Percentiles rank a stretch among this genome's conserved stretches.
These are phyloP conservation scores for Inosperma sp. DNA, from an alignment of 768 basidiomycete genomes.

Conservation along the genomic window DNA sequence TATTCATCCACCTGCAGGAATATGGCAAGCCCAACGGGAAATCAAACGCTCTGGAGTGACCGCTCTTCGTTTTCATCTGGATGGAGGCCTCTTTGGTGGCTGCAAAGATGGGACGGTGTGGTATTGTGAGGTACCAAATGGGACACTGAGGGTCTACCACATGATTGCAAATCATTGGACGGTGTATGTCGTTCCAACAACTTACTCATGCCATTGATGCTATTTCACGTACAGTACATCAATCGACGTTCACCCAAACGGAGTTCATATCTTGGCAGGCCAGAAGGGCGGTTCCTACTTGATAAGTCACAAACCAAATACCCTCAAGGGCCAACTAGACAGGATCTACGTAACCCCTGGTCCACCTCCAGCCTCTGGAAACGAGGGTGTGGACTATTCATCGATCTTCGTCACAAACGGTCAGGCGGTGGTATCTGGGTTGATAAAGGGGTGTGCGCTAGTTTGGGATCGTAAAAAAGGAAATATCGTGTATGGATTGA, in stretches of 20 bases:
- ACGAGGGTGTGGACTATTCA: conserved; percentile 32
- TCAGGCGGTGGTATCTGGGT: conserved; percentile 55
- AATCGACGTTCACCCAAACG: conserved; percentile 47
- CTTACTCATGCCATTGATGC: background rate
- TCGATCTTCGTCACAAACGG: conserved; percentile 52
- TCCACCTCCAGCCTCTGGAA: too few species aligned
- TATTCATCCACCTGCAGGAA: conserved; percentile 34
- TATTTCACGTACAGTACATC: conserved; percentile 36
- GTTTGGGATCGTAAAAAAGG: conserved; percentile 60
- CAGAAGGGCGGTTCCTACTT: conserved; percentile 48
- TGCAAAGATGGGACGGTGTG: conserved; percentile 71
- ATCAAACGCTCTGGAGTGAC: conserved; percentile 63
- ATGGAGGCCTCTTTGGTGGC: conserved; percentile 63
- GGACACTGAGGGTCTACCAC: conserved; percentile 57
- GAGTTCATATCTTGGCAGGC: conserved; percentile 50
- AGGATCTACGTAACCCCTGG: too few species aligned
- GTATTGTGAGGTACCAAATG: conserved; percentile 66
- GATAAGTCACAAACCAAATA: conserved; percentile 45
- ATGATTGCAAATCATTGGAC: conserved; percentile 44
- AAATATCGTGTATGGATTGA: conserved; percentile 52
- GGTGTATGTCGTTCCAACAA: conserved; percentile 47
- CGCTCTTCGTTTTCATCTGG: conserved; percentile 57
- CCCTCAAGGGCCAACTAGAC: conserved; percentile 49
- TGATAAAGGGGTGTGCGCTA: conserved; percentile 48
- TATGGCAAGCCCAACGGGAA: conserved; percentile 61